Base-by-base conservation (phyloP, 1,284 basidiomycete species). In the Leccinum colubrinum region DNA sequence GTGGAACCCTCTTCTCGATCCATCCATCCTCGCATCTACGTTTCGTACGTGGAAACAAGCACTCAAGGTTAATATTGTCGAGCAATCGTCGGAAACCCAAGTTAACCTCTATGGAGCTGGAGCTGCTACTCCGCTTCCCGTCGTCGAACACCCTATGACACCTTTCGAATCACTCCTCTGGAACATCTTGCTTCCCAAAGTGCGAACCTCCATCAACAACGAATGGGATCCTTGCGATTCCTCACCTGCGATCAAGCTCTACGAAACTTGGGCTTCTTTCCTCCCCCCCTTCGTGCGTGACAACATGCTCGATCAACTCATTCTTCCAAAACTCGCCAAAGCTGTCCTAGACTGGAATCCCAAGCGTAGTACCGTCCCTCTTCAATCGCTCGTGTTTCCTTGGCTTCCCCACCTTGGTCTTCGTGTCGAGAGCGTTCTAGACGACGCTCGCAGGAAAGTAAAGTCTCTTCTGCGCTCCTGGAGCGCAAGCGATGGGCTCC, bases 91-190 rank as follows among this genome's bases (percentile, higher is more conserved):
- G 4, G 68, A 79, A 56, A 79, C 75, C 2, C 80, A 85, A 65
- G 76, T 90, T 2, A 84, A 87, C 66, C 66, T 85, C 3, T 88
- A 85, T 71, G 89, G 87, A 17, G 74, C 78, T 15, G 77, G 73
- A 58, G 76, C 77, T 0, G 67, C 76, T 12, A 62, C 70, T 4
- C 65, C 74, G 7, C 59, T 74, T 63, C 51, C 63, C 51, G 39
- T 39, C 64, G 83, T 84, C 54, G 84, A 87, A 64, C 79, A 79
- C 65, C 80, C 81, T 1, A 99, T 99, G 97, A 95, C 95, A 5
- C 90, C 97, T 0, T 99, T 93, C 75, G 97, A 99, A 74, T 92
- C 90, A 61, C 80, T 99, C 20, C 78, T 99, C 15, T 99, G 97
- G 96, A 92, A 91, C 64, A 80, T 91, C 6, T 99, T 96, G 97